A percentile compares a stretch with the other conserved stretches of the same genome.
These are phyloP conservation scores for Polyplosphaeria fusca DNA, from an alignment of 495 filamentous ascomycete genomes.

Conservation along the genomic window DNA sequence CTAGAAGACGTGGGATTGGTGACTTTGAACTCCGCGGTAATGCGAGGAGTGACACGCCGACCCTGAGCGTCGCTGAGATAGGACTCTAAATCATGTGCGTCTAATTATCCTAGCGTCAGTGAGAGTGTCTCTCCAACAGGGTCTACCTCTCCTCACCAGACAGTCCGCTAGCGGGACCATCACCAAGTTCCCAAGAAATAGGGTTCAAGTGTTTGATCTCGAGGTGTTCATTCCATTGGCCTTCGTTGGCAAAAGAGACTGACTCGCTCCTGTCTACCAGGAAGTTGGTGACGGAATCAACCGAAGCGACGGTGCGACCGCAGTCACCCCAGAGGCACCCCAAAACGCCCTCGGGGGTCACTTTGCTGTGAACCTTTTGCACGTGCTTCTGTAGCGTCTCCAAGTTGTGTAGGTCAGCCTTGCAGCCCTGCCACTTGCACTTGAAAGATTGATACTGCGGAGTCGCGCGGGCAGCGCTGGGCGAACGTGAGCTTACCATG, in stretches of 20 bases:
- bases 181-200: slow-evolving; percentile 62
- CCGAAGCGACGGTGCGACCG: slow-evolving; percentile 28
- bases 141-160: slow-evolving; percentile 34
- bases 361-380: slow-evolving; percentile 51
- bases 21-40: slow-evolving; percentile 12
- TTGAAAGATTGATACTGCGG: slow-evolving; percentile 49
- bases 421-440: slow-evolving; percentile 65
- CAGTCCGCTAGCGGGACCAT: slow-evolving; percentile 55
- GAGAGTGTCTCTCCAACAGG: neutral
- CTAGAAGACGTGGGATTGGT: neutral
- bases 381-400: slow-evolving; percentile 68
- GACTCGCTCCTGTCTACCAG: slow-evolving; percentile 20
- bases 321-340: slow-evolving; percentile 52
- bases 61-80: slow-evolving; percentile 42
- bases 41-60: slow-evolving; percentile 39
- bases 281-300: slow-evolving; percentile 31
- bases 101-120: slow-evolving; percentile 12
- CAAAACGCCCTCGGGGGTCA: slow-evolving; percentile 23
- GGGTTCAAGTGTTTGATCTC: slow-evolving; percentile 56
- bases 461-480: slow-evolving; percentile 9
- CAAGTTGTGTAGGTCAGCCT: slow-evolving; percentile 70
- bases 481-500: slow-evolving; percentile 20
- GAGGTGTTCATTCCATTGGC: slow-evolving; percentile 59
- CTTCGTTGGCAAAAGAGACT: slow-evolving; percentile 37
- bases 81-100: slow-evolving; percentile 37